Evolutionary conservation across 768 basidiomycete species (phyloP).

Genomic region (Mycena maculata): DNA sequence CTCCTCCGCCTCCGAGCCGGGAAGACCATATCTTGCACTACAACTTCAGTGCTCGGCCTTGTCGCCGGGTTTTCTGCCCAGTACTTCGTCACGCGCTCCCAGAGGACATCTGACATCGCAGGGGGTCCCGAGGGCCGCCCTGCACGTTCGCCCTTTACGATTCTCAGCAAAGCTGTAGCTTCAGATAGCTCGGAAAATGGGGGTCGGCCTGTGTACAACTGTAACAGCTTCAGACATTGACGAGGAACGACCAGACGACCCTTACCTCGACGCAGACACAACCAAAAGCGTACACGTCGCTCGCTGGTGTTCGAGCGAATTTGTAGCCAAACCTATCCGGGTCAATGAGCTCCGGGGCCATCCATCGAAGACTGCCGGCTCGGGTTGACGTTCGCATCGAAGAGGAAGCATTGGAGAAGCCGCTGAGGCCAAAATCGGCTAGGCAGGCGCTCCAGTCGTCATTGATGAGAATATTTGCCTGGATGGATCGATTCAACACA

Average conservation of each 20-base stretch:
- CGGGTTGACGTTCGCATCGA: constrained; percentile 40
- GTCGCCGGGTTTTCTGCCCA: background rate
- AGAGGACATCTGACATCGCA: constrained; percentile 6
- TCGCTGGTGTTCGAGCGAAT: constrained; percentile 41
- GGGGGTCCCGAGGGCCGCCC: background rate
- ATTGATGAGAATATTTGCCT: constrained; percentile 48
- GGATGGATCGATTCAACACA: background rate
- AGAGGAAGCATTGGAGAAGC: constrained; percentile 43
- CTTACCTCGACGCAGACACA: constrained; percentile 47
- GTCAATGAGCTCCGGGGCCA: constrained; percentile 50
- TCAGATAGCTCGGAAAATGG: constrained; percentile 12
- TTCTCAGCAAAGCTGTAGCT: constrained; percentile 9
- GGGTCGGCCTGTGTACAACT: constrained; percentile 23
- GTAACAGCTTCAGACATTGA: background rate
- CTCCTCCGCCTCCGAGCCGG: background rate
- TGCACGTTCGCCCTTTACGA: constrained; percentile 13
- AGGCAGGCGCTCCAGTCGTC: constrained; percentile 45
- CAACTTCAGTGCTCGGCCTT: background rate
- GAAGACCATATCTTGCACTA: constrained; percentile 5
- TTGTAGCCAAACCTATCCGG: constrained; percentile 42
- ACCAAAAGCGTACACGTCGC: constrained; percentile 49
- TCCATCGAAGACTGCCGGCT: constrained; percentile 46
- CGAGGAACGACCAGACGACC: background rate
- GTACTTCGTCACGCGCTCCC: constrained; percentile 1
- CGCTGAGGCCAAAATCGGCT: constrained; percentile 50